A percentile compares a stretch with the other conserved stretches of the same genome.
phyloP scores from a whole-genome alignment of 805 yeast species.

The Lipomyces mesembrius region DNA sequence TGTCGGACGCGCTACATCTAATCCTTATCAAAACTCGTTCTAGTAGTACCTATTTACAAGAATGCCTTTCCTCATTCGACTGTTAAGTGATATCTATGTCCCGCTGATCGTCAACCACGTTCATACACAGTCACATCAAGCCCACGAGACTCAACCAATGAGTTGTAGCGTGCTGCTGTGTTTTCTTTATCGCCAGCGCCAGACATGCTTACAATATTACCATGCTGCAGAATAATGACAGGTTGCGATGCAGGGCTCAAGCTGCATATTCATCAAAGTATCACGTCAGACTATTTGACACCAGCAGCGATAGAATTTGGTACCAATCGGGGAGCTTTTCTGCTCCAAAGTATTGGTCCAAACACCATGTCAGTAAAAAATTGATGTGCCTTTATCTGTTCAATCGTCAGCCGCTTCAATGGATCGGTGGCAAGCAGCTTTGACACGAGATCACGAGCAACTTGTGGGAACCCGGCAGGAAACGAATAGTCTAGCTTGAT shows the following conservation, averaged over 20 bases:
- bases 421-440: slow-evolving; percentile 76
- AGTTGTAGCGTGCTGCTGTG: not conserved
- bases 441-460: slow-evolving; percentile 67
- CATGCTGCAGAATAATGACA: not conserved
- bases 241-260: not conserved
- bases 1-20: not conserved
- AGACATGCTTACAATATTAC: not conserved
- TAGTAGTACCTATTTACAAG: not conserved
- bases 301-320: slow-evolving; percentile 1
- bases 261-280: not conserved
- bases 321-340: slow-evolving; percentile 64
- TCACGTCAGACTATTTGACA: not conserved
- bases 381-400: slow-evolving; percentile 63
- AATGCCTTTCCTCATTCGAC: not conserved
- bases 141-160: not conserved
- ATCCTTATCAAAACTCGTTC: not conserved
- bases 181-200: not conserved
- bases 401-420: slow-evolving; percentile 60
- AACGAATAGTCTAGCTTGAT: slow-evolving; percentile 74
- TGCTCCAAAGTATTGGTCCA: slow-evolving; percentile 71
- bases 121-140: not conserved
- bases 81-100: not conserved
- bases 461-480: slow-evolving; percentile 66
- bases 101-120: not conserved
- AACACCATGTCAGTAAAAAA: slow-evolving; percentile 77